These are phyloP conservation scores for Entoloma clypeatum DNA, from an alignment of 1,284 basidiomycete species.

Conservation along the genomic window DNA sequence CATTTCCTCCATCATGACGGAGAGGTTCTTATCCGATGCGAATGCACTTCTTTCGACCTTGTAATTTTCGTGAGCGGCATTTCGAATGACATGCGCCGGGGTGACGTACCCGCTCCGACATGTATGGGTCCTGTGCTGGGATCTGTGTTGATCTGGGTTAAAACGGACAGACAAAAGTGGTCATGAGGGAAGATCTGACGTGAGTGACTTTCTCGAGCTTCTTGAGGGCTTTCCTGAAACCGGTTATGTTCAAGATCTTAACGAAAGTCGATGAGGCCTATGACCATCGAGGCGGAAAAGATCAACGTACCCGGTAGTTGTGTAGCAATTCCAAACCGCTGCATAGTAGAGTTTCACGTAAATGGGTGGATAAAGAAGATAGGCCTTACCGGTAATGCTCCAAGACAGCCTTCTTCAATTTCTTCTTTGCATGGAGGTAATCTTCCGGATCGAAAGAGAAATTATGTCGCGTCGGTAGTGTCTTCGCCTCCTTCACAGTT, in stretches of 20 bases:
- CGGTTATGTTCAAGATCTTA: conserved; percentile 83
- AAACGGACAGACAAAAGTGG: not conserved
- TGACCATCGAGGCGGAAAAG: not conserved
- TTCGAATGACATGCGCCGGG: not conserved
- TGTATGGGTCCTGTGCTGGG: conserved; percentile 66
- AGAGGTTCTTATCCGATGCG: conserved; percentile 58
- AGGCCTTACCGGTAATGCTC: conserved; percentile 79
- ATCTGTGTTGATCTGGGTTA: conserved; percentile 36
- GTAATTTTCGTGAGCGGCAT: not conserved
- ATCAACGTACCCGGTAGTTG: conserved; percentile 72
- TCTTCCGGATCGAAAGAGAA: conserved; percentile 62
- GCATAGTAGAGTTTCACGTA: conserved; percentile 8
- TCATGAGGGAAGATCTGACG: conserved; percentile 36
- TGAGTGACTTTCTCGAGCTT: conserved; percentile 90
- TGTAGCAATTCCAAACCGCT: conserved; percentile 78
- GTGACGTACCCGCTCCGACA: conserved; percentile 60
- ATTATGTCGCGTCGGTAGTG: conserved; percentile 6
- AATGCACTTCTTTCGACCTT: conserved; percentile 65
- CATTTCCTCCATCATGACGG: conserved; percentile 67
- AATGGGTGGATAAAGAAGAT: not conserved
- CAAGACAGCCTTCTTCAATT: conserved; percentile 75
- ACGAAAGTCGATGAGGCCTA: conserved; percentile 3
- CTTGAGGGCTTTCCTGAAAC: conserved; percentile 89
- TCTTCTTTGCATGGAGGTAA: conserved; percentile 80
- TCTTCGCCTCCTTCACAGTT: conserved; percentile 1